phyloP scores from a whole-genome alignment of 768 basidiomycete genomes.

The Ramaria rubella region DNA sequence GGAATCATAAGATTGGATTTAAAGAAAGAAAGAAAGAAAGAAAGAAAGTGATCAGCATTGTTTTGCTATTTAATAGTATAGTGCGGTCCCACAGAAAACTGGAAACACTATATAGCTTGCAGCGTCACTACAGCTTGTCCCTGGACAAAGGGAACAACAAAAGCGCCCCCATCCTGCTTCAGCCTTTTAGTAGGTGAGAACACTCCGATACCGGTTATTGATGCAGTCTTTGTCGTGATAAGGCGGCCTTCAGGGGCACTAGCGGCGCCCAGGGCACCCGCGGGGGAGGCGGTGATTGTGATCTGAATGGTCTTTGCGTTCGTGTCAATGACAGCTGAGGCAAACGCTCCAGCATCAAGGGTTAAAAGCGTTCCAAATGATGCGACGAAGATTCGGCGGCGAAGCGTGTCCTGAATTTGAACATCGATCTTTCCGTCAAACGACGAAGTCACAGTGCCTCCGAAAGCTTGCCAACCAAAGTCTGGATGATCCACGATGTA shows the following conservation, averaged over 20 bases:
- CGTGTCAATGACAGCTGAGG: constrained; percentile 36
- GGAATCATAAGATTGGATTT: too few species aligned
- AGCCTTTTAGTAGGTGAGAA: constrained; percentile 36
- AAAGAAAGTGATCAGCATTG: too few species aligned
- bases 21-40: too few species aligned
- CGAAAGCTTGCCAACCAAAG: constrained; percentile 59
- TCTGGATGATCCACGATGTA: constrained; percentile 45
- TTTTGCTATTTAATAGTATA: too few species aligned
- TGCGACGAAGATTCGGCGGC: constrained; percentile 47
- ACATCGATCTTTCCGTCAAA: constrained; percentile 28
- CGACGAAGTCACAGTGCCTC: constrained; percentile 38
- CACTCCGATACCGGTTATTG: constrained; percentile 30
- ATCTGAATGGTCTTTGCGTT: constrained; percentile 32
- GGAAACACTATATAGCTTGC: too few species aligned
- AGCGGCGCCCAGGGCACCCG: constrained; percentile 36
- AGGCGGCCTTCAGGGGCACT: constrained; percentile 41
- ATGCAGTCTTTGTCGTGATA: constrained; percentile 37
- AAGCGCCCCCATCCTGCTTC: constrained; percentile 40
- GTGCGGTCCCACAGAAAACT: too few species aligned
- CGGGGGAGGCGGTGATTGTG: constrained; percentile 35
- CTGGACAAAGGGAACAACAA: constrained; percentile 35
- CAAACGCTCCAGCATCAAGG: constrained; percentile 49
- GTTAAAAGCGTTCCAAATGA: constrained; percentile 40
- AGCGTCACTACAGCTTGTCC: constrained; percentile 29
- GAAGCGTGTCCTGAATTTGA: constrained; percentile 41